Evolutionary conservation across 78 protist genomes (phyloP).

Genomic region (Monosiga brevicollis): DNA sequence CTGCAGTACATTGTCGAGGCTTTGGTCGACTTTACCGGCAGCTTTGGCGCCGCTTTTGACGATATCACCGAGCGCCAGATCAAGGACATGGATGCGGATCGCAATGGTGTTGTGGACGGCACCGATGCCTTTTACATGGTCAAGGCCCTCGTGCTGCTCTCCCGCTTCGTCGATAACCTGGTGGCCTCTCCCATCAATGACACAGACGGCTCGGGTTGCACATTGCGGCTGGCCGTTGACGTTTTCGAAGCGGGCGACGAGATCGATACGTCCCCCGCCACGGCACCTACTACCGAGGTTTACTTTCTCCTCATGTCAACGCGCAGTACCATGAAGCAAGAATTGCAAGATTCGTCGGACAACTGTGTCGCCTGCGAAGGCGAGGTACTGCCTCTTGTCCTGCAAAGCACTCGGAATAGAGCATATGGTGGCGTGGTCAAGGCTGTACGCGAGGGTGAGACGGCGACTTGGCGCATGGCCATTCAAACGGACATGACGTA

Average conservation of each 20-base stretch:
- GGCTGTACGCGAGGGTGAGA: not conserved
- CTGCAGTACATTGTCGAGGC: not conserved
- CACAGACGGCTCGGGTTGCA: not conserved
- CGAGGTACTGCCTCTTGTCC: too few relatives aligned
- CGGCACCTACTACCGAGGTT: not conserved
- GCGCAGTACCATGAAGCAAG: not conserved
- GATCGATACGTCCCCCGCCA: not conserved
- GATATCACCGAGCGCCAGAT: not conserved
- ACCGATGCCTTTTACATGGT: not conserved
- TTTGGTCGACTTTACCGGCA: not conserved
- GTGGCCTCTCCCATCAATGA: not conserved
- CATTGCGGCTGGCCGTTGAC: not conserved
- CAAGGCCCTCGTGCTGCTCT: not conserved
- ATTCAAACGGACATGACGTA: not conserved
- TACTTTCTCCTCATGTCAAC: not conserved
- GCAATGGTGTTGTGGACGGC: not conserved
- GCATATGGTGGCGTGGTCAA: not conserved
- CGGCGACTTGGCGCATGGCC: not conserved
- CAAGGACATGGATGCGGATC: not conserved
- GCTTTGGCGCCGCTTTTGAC: not conserved
- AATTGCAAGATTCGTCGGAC: not conserved
- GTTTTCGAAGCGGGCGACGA: not conserved
- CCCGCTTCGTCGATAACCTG: not conserved
- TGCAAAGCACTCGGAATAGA: too few relatives aligned
- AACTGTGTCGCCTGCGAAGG: not conserved